phyloP scores from a whole-genome alignment of 495 filamentous ascomycete species.

The Talaromyces liani region DNA sequence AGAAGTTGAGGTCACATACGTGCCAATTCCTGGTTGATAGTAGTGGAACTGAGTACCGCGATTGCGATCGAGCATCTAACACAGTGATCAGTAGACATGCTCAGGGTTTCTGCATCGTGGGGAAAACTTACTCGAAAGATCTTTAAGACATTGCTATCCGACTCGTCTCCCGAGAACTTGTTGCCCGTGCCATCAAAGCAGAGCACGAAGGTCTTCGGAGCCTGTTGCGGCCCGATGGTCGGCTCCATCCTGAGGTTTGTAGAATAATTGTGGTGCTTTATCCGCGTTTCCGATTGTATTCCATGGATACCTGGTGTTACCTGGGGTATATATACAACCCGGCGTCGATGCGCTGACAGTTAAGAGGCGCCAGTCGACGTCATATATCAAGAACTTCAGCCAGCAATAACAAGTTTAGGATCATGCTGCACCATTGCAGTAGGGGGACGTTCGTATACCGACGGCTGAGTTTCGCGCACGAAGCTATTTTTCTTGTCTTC shows the following conservation, averaged over 20 bases:
- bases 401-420: not conserved
- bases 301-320: not conserved
- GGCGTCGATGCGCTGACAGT: not conserved
- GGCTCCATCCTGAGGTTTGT: constrained; percentile 5
- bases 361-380: not conserved
- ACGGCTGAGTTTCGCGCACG: not conserved
- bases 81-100: not conserved
- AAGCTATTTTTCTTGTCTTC: not conserved
- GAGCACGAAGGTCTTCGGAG: constrained; percentile 56
- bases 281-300: not conserved
- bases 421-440: not conserved
- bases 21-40: constrained; percentile 68
- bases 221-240: constrained; percentile 11
- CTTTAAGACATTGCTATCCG: constrained; percentile 85
- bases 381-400: not conserved
- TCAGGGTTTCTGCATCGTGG: not conserved
- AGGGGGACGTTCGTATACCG: not conserved
- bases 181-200: constrained; percentile 92
- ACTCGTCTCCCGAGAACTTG: constrained; percentile 72
- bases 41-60: constrained; percentile 39
- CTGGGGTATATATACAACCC: not conserved
- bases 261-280: not conserved
- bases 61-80: constrained; percentile 48
- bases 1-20: constrained; percentile 64
- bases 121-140: constrained; percentile 52